phyloP scores from a whole-genome alignment of 2,329 filamentous ascomycete genomes.

The Verticillium isaacii region DNA sequence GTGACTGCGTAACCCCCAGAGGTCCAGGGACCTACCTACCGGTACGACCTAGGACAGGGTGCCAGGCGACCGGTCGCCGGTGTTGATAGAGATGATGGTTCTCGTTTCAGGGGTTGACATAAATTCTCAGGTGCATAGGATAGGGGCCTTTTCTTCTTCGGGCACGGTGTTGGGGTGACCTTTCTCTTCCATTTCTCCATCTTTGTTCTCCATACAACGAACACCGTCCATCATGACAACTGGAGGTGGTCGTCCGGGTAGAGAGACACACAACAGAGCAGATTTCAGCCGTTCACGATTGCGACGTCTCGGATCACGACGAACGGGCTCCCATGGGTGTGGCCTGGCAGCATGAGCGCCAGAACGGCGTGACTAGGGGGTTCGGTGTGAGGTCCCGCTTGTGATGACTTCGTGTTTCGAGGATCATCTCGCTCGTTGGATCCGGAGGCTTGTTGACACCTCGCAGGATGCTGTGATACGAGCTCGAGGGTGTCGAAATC shows the following conservation, averaged over 20 bases:
- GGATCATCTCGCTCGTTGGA: neutral
- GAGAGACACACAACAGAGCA: neutral
- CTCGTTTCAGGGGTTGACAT: neutral
- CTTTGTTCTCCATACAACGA: neutral
- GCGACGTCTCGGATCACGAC: neutral
- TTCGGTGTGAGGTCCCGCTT: neutral
- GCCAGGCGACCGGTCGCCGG: neutral
- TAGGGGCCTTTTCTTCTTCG: neutral
- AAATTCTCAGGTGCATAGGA: neutral
- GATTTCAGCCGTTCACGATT: neutral
- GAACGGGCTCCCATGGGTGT: neutral
- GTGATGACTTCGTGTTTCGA: neutral
- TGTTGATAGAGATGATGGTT: neutral
- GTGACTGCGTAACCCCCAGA: slow-evolving; percentile 3
- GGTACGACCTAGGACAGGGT: neutral
- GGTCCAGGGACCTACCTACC: neutral
- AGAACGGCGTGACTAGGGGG: neutral
- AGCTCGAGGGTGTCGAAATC: neutral
- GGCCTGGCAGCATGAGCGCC: neutral
- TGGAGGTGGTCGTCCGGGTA: neutral
- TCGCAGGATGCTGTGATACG: neutral
- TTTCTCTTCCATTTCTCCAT: neutral
- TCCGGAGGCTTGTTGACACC: neutral
- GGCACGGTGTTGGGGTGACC: neutral
- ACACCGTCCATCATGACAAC: neutral